Percentiles rank a stretch among this genome's conserved stretches.
Evolutionary conservation across 2,329 filamentous ascomycete species (phyloP).

Genomic region (Colletotrichum chrysophilum): DNA sequence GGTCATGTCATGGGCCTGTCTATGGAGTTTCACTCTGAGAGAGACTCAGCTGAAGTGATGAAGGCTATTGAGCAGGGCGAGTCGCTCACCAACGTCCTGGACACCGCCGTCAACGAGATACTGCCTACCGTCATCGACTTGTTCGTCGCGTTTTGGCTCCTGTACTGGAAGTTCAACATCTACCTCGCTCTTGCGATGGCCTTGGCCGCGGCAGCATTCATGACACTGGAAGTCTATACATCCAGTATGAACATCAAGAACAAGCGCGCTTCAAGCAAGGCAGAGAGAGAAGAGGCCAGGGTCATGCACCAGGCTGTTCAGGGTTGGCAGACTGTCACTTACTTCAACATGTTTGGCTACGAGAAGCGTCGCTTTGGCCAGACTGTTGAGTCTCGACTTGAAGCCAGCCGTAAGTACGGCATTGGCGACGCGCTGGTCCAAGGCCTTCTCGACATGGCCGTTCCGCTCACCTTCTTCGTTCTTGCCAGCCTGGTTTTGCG

Average conservation of each 20-base stretch:
- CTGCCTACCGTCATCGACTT: slow-evolving; percentile 68
- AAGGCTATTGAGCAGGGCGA: slow-evolving; percentile 69
- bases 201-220: slow-evolving; percentile 20
- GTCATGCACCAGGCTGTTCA: slow-evolving; percentile 63
- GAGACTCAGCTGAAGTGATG: slow-evolving; percentile 68
- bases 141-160: slow-evolving; percentile 62
- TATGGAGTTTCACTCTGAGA: slow-evolving; percentile 73
- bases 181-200: slow-evolving; percentile 54
- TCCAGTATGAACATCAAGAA: slow-evolving; percentile 41
- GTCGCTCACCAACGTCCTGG: slow-evolving; percentile 63
- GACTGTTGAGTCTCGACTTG: slow-evolving; percentile 29
- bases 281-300: slow-evolving; percentile 52
- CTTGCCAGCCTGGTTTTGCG: slow-evolving; percentile 49
- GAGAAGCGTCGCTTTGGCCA: slow-evolving; percentile 31
- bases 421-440: slow-evolving; percentile 27
- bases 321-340: slow-evolving; percentile 64
- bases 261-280: slow-evolving; percentile 40
- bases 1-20: slow-evolving; percentile 72
- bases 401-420: slow-evolving; percentile 24
- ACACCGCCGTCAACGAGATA: slow-evolving; percentile 64
- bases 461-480: slow-evolving; percentile 42
- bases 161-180: slow-evolving; percentile 67
- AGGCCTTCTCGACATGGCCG: slow-evolving; percentile 43
- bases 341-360: slow-evolving; percentile 40
- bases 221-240: slow-evolving; percentile 33